phyloP scores from a whole-genome alignment of 2,329 filamentous ascomycete genomes.

The Didymella keratinophila region DNA sequence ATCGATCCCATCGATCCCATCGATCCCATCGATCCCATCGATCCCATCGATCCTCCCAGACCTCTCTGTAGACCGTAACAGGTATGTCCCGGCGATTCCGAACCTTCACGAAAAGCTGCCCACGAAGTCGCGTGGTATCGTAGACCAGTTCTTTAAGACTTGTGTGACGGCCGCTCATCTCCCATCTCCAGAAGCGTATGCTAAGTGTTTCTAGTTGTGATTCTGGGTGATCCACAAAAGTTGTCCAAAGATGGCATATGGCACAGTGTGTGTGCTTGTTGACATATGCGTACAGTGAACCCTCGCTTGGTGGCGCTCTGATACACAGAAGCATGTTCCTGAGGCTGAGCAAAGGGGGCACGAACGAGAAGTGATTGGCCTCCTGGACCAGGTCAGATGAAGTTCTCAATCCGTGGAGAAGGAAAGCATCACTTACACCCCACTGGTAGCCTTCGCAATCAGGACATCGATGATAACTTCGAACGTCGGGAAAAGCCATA shows the following conservation, averaged over 20 bases:
- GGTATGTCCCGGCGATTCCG: slow-evolving; percentile 2
- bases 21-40: too few relatives aligned
- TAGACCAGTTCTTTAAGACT: slow-evolving; percentile 1
- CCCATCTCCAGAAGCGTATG: slow-evolving; percentile 24
- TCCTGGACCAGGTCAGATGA: not conserved
- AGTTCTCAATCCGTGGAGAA: not conserved
- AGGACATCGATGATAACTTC: slow-evolving; percentile 3
- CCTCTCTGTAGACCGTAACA: not conserved
- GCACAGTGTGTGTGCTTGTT: slow-evolving; percentile 21
- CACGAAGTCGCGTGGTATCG: not conserved
- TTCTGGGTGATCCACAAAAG: not conserved
- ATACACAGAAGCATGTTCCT: slow-evolving; percentile 6
- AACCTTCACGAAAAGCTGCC: not conserved
- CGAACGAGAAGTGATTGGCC: slow-evolving; percentile 6
- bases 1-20: too few relatives aligned
- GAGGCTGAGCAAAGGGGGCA: slow-evolving; percentile 5
- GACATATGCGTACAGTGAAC: slow-evolving; percentile 1
- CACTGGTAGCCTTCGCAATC: slow-evolving; percentile 4
- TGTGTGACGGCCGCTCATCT: slow-evolving; percentile 1
- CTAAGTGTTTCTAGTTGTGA: slow-evolving; percentile 14
- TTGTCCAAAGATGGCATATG: slow-evolving; percentile 16
- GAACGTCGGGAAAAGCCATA: slow-evolving; percentile 4
- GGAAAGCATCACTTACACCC: not conserved
- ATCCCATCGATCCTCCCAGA: not conserved
- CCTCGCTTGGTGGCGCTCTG: slow-evolving; percentile 1